Evolutionary conservation across 1,139 yeast species (phyloP).

Genomic region (Debaryomycetaceae sp.): DNA sequence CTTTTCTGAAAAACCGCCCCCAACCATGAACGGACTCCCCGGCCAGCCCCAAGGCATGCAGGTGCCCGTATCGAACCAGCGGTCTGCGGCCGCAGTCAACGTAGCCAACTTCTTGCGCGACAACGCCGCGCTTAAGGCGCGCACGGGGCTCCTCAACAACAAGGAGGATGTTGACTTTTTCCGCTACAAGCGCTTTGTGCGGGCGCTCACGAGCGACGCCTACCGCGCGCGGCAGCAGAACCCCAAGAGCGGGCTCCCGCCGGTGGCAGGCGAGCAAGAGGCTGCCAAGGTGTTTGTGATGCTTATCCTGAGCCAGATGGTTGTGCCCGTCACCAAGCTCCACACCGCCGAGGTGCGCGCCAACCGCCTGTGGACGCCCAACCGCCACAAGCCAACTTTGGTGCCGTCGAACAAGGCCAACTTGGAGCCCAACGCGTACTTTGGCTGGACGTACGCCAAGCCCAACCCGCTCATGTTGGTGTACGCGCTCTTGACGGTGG

Average conservation of each 20-base stretch:
- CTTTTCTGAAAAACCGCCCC: no score
- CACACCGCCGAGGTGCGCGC: constrained; percentile 69
- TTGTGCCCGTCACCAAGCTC: constrained; percentile 70
- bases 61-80: constrained; percentile 14
- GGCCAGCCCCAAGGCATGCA: constrained; percentile 6
- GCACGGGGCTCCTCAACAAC: constrained; percentile 73
- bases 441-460: constrained; percentile 80
- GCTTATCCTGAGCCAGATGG: constrained; percentile 69
- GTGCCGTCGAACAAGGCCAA: constrained; percentile 64
- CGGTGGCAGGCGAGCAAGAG: constrained; percentile 45
- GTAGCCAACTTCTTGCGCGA: constrained; percentile 71
- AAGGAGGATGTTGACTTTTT: constrained; percentile 72
- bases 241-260: constrained; percentile 56
- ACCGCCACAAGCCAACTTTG: constrained; percentile 71
- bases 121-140: constrained; percentile 62
- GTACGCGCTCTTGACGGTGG: constrained; percentile 62
- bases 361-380: constrained; percentile 59
- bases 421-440: constrained; percentile 73
- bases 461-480: constrained; percentile 65
- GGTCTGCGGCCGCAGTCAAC: constrained; percentile 32
- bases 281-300: constrained; percentile 62
- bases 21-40: no score
- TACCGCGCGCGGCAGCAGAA: constrained; percentile 56
- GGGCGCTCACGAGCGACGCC: constrained; percentile 74
- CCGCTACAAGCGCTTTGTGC: constrained; percentile 74